These are phyloP conservation scores for Talaromyces amestolkiae DNA, from an alignment of 2,329 filamentous ascomycete genomes.

Conservation along the genomic window DNA sequence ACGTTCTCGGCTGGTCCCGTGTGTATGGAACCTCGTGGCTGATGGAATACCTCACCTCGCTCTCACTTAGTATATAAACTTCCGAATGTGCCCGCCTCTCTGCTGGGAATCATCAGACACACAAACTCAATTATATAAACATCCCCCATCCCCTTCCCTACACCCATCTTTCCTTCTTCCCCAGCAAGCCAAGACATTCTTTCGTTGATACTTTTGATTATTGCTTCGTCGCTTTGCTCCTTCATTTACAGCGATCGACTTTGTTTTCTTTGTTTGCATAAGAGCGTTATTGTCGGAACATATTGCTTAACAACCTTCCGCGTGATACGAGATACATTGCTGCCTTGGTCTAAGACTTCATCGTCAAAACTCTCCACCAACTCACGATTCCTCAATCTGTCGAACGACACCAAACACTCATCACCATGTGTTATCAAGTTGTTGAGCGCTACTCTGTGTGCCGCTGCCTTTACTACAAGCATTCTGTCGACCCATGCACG, in stretches of 20 bases:
- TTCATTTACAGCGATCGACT: conserved; percentile 5
- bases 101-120: background rate
- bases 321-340: conserved; percentile 9
- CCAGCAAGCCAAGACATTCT: conserved; percentile 12
- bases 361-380: background rate
- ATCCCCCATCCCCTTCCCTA: background rate
- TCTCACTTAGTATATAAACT: conserved; percentile 11
- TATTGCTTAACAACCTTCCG: background rate
- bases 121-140: conserved; percentile 3
- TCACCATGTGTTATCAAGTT: conserved; percentile 79
- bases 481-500: conserved; percentile 78
- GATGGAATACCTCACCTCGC: conserved; percentile 1
- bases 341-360: background rate
- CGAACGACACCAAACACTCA: background rate
- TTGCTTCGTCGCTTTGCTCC: background rate
- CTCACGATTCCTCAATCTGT: background rate
- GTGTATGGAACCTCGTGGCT: conserved; percentile 18
- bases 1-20: conserved; percentile 18
- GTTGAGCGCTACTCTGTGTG: conserved; percentile 84
- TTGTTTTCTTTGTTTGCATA: conserved; percentile 2
- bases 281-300: conserved; percentile 2
- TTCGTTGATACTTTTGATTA: conserved; percentile 11
- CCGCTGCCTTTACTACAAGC: conserved; percentile 82
- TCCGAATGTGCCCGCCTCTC: conserved; percentile 13
- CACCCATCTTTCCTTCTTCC: conserved; percentile 5